Evolutionary conservation across 2,329 filamentous ascomycete species (phyloP), one percentile per base, ranked within the genome.

Genomic region (Periglandula ipomoeae): DNA sequence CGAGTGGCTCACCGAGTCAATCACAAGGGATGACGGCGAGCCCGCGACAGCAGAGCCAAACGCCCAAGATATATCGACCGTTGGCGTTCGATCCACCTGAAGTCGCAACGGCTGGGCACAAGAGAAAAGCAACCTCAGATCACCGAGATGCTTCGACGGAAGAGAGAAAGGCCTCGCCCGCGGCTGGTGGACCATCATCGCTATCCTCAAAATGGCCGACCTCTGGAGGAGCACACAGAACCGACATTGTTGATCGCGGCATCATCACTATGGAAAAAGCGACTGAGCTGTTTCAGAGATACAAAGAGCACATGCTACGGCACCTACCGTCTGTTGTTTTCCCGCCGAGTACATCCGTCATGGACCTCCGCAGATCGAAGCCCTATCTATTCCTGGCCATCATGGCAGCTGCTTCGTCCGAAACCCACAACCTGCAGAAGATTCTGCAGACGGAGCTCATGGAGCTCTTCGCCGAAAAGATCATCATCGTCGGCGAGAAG

Each of bases 401-500:
- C 57, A 78, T 89, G 65, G 78, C 83, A 0, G 81, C 79, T 8
- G 76, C 83, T 5, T 75, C 81, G 4, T 78, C 78, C 9, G 77
- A 82, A 53, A 69, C 71, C 19, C 72, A 74, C 20, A 62, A 62
- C 22, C 69, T 76, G 49, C 86, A 89, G 60, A 71, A 76, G 9
- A 69, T 71, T 23, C 68, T 95, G 13, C 76, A 83, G 9, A 77
- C 76, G 52, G 82, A 93, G 57, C 68, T 89, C 48, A 85, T 89
- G 69, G 79, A 82, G 52, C 71, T 81, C 10, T 77, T 93, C 48
- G 87, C 86, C 3, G 84, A 93, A 40, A 81, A 81, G 55, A 76
- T 91, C 37, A 77, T 93, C 56, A 71, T 89, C 26, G 77, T 79
- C 6, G 88, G 87, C 11, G 82, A 89, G 57, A 95, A 94, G 70